Conservation (phyloP, 805 yeast species). For the Vanderwaltozyma verrucispora region DNA sequence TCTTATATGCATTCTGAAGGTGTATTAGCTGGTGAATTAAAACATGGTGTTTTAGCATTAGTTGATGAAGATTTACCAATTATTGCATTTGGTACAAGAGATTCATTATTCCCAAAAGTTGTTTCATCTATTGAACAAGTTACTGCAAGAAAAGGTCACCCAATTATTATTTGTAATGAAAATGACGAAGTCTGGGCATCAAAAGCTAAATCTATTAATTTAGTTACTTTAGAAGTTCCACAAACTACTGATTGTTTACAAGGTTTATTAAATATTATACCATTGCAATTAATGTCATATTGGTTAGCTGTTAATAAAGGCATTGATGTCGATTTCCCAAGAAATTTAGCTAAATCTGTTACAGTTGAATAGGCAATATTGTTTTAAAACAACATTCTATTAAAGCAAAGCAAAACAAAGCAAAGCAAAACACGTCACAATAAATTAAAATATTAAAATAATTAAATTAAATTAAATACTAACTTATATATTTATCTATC, state of each 20-base stretch:
- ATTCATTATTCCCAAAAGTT: conserved; percentile 90
- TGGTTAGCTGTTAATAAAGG: conserved; percentile 95
- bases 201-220: conserved; percentile 31
- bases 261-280: conserved; percentile 89
- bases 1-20: conserved; percentile 99
- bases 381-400: too few species aligned
- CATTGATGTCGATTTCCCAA: conserved; percentile 95
- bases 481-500: too few species aligned
- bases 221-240: conserved; percentile 82
- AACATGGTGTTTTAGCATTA: conserved; percentile 95
- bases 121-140: conserved; percentile 95
- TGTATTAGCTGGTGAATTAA: conserved; percentile 96
- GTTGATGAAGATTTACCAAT: conserved; percentile 93
- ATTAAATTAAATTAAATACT: too few species aligned
- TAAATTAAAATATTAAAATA: too few species aligned
- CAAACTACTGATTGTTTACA: conserved; percentile 95
- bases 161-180: conserved; percentile 84
- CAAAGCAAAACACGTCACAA: too few species aligned
- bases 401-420: too few species aligned
- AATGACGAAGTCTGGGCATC: conserved; percentile 53
- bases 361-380: conserved; percentile 77
- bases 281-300: conserved; percentile 91
- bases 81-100: conserved; percentile 92
- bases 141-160: conserved; percentile 94
- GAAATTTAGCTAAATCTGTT: conserved; percentile 96